phyloP scores from a whole-genome alignment of 1,284 basidiomycete species.

The Cronartium ribicola region DNA sequence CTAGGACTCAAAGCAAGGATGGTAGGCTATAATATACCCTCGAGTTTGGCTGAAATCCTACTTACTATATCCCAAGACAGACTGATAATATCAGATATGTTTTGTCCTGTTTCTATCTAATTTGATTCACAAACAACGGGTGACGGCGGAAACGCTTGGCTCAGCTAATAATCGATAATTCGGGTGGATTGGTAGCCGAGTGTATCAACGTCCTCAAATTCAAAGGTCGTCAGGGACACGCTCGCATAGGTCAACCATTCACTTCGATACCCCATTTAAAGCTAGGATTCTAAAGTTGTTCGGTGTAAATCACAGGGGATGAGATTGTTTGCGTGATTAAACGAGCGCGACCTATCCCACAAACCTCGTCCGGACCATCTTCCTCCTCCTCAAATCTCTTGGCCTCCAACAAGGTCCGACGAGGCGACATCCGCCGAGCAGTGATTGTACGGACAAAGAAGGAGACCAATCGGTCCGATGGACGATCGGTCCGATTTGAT shows the following conservation, averaged over 20 bases:
- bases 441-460: constrained; percentile 90
- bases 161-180: constrained; percentile 80
- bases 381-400: constrained; percentile 44
- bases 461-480: constrained; percentile 75
- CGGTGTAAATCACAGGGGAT: constrained; percentile 62
- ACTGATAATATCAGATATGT: not conserved
- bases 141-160: not conserved
- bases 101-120: not conserved
- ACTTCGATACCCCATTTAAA: not conserved
- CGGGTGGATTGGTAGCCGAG: constrained; percentile 90
- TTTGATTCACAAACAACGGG: not conserved
- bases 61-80: not conserved
- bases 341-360: constrained; percentile 72
- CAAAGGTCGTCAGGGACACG: constrained; percentile 77
- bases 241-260: constrained; percentile 55
- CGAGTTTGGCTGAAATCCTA: not conserved
- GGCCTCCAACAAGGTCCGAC: constrained; percentile 60
- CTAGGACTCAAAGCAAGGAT: constrained; percentile 40
- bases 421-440: constrained; percentile 88
- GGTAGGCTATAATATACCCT: constrained; percentile 5
- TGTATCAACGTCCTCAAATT: constrained; percentile 95
- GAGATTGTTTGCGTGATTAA: constrained; percentile 97
- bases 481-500: constrained; percentile 81
- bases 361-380: constrained; percentile 28
- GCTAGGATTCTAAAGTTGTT: not conserved